These are phyloP conservation scores for Fraxinus paxiana DNA, from an alignment of 305 asterid species.

Conservation along the genomic window DNA sequence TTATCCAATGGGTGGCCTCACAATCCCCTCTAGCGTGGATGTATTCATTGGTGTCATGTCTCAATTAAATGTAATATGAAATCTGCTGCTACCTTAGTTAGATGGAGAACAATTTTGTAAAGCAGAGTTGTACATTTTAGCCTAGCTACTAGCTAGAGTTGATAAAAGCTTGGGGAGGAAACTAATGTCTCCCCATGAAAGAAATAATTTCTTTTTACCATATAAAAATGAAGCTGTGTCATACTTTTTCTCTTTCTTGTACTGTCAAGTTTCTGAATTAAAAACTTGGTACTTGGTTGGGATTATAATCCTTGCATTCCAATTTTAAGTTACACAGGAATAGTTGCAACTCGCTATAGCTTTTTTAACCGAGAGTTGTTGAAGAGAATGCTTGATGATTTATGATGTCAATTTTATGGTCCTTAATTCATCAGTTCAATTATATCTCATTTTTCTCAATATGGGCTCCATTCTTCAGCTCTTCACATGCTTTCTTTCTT, in stretches of 20 bases:
- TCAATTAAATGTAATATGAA: neutral
- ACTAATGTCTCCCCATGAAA: neutral
- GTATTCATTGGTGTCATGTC: constrained; percentile 13
- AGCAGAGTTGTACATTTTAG: neutral
- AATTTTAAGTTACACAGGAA: neutral
- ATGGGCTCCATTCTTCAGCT: neutral
- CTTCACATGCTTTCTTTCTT: neutral
- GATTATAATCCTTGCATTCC: neutral
- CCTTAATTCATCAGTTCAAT: neutral
- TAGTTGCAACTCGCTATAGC: neutral
- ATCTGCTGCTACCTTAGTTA: neutral
- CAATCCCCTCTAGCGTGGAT: constrained; percentile 45
- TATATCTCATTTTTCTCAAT: neutral
- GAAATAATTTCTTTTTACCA: neutral
- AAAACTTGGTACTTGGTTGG: neutral
- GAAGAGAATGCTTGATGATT: neutral
- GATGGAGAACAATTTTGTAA: neutral
- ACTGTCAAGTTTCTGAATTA: neutral
- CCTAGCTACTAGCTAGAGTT: neutral
- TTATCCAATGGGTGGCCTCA: constrained; percentile 50
- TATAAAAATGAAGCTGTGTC: neutral
- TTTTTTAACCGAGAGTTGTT: neutral
- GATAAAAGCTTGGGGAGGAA: neutral
- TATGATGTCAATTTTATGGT: neutral
- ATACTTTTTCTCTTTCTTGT: neutral